phyloP scores from a whole-genome alignment of 805 yeast genomes.

The Jamesozyma hellenica region DNA sequence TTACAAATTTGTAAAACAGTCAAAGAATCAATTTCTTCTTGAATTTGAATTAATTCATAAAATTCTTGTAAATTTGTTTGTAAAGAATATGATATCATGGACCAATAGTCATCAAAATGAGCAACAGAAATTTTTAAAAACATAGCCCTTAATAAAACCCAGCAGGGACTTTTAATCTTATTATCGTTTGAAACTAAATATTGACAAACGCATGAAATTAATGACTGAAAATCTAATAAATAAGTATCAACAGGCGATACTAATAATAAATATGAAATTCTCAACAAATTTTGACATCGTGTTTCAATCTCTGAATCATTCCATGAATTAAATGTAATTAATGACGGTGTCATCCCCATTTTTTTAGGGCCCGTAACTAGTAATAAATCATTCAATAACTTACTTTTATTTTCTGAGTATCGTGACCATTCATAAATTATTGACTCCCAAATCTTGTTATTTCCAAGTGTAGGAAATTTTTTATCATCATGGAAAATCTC shows the following conservation, averaged over 20 bases:
- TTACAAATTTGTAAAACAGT: constrained; percentile 54
- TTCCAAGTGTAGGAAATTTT: constrained; percentile 13
- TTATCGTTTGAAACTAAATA: constrained; percentile 24
- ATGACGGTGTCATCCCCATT: constrained; percentile 41
- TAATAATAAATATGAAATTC: constrained; percentile 55
- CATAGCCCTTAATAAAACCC: constrained; percentile 54
- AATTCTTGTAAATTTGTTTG: constrained; percentile 30
- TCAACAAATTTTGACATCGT: constrained; percentile 43
- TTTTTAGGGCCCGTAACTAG: constrained; percentile 30
- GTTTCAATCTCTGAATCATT: constrained; percentile 55
- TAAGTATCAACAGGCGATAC: constrained; percentile 52
- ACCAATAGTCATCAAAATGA: constrained; percentile 64
- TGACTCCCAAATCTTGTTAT: constrained; percentile 37
- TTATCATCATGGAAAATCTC: constrained; percentile 54
- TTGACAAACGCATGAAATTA: constrained; percentile 39
- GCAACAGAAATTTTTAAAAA: constrained; percentile 50
- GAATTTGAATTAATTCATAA: constrained; percentile 23
- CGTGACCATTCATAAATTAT: constrained; percentile 54
- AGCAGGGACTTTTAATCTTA: constrained; percentile 26
- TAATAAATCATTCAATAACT: constrained; percentile 26
- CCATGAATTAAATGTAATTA: constrained; percentile 49
- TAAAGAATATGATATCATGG: constrained; percentile 51
- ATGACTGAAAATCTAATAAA: constrained; percentile 37
- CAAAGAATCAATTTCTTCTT: constrained; percentile 24
- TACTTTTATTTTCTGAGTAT: constrained; percentile 45